These are phyloP conservation scores for Aureobasidium mangrovei DNA, from an alignment of 2,329 filamentous ascomycete species.

Conservation along the genomic window DNA sequence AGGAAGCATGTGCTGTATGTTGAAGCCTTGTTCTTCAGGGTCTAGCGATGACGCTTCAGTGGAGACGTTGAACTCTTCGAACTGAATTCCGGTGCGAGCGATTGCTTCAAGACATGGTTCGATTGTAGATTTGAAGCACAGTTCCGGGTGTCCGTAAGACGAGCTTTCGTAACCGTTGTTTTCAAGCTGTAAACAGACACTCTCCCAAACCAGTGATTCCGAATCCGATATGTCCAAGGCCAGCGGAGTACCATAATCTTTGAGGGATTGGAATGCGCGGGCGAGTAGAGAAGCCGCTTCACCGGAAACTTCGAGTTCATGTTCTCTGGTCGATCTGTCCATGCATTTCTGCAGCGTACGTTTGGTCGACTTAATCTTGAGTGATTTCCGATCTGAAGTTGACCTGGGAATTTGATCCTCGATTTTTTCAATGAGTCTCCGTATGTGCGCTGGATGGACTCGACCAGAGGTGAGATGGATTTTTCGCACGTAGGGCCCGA, in stretches of 20 bases:
- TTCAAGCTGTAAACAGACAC: not conserved
- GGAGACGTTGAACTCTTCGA: not conserved
- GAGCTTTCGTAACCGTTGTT: not conserved
- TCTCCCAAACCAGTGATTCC: not conserved
- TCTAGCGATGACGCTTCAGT: not conserved
- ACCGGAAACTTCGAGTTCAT: not conserved
- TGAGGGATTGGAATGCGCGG: not conserved
- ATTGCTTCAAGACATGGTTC: conserved; percentile 6
- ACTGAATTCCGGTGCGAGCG: not conserved
- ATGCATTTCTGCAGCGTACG: not conserved
- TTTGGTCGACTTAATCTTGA: not conserved
- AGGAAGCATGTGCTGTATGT: not conserved
- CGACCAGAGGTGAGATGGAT: too few relatives aligned
- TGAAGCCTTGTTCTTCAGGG: not conserved
- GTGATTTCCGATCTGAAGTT: too few relatives aligned
- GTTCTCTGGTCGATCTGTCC: conserved; percentile 2
- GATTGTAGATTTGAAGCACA: conserved; percentile 5
- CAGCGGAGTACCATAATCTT: not conserved
- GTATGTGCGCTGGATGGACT: too few relatives aligned
- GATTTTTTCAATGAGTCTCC: too few relatives aligned
- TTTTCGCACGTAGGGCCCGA: too few relatives aligned
- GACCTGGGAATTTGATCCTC: too few relatives aligned
- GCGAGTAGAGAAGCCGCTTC: not conserved
- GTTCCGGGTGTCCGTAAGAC: not conserved
- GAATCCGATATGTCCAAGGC: conserved; percentile 3